phyloP scores from a whole-genome alignment of 768 basidiomycete species.

The Macrolepiota fuliginosa region DNA sequence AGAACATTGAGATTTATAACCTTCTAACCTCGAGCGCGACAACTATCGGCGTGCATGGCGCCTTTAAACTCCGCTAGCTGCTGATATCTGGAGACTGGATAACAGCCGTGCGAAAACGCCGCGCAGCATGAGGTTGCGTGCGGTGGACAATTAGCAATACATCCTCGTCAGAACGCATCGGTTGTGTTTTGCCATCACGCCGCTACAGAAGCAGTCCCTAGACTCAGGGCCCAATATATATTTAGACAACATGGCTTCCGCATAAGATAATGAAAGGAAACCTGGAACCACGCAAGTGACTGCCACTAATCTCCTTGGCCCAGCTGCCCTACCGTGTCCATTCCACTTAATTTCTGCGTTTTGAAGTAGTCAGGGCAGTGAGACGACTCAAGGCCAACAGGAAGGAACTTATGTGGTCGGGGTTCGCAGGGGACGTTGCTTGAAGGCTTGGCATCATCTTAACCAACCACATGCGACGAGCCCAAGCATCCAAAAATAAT shows the following conservation, averaged over 20 bases:
- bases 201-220: slow-evolving; percentile 15
- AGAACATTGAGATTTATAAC: too few species aligned
- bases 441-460: background rate
- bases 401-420: background rate
- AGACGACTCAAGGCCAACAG: background rate
- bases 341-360: slow-evolving; percentile 10
- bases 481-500: background rate
- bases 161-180: slow-evolving; percentile 19
- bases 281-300: background rate
- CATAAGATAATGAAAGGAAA: slow-evolving; percentile 6
- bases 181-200: slow-evolving; percentile 13
- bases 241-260: slow-evolving; percentile 18
- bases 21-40: too few species aligned
- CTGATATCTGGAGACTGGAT: too few species aligned
- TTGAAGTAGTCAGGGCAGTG: background rate
- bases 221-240: slow-evolving; percentile 13
- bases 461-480: slow-evolving; percentile 18
- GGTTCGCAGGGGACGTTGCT: background rate
- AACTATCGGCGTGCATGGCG: too few species aligned
- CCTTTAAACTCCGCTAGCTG: too few species aligned
- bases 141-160: slow-evolving; percentile 15
- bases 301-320: slow-evolving; percentile 9
- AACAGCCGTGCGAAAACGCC: background rate
- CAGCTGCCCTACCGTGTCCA: slow-evolving; percentile 8
- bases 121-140: slow-evolving; percentile 7